Base-by-base conservation (phyloP, 495 filamentous ascomycete genomes). In the Letharia columbiana region DNA sequence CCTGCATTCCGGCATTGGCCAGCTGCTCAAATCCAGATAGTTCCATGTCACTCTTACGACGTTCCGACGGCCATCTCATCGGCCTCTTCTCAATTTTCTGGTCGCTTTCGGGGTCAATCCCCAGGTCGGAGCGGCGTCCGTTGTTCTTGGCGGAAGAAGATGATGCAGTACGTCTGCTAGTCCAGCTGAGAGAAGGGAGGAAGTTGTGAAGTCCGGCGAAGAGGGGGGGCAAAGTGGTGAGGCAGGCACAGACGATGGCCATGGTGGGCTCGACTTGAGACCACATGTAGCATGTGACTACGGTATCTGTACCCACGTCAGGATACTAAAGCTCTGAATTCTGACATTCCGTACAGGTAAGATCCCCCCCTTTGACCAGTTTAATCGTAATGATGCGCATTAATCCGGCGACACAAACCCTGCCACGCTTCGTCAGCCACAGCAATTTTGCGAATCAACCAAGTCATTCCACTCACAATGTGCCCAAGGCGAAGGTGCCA, bases 401-500 rank as follows among this genome's bases (percentile, higher is more conserved):
- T 18, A 65, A 28, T 44, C 62, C 31, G n/a, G 66, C 66, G 20
- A 68, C 47, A 42, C 62, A 68, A 17, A 35, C 57, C 3, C 67
- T 68, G n/a, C 11, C 23, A 8, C 1, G 3, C 23, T 7, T 40
- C 23, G 11, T 37, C 31, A 45, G 4, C 44, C n/a, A 33, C 6
- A 20, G 23, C 23, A 5, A 10, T 13, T 39, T 2, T n/a, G 18
- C 45, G 6, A 39, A 28, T n/a, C 37, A 28, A 13, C 39, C 6
- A 31, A 31, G 23, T 6, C 0, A 37, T 20, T 42, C 61, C 42
- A 72, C 71, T 37, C 67, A 75, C 74, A 75, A 67, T 8, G 67
- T 68, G 37, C 75, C 75, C 11, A 77, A 62, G 12, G 76, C 62
- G 58, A 78, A 77, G 18, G 77, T 73, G 0, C 65, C 71, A 5